A percentile compares a stretch with the other conserved stretches of the same genome.
Evolutionary conservation across 495 filamentous ascomycete species (phyloP).

Genomic region (Patellaria atrata): DNA sequence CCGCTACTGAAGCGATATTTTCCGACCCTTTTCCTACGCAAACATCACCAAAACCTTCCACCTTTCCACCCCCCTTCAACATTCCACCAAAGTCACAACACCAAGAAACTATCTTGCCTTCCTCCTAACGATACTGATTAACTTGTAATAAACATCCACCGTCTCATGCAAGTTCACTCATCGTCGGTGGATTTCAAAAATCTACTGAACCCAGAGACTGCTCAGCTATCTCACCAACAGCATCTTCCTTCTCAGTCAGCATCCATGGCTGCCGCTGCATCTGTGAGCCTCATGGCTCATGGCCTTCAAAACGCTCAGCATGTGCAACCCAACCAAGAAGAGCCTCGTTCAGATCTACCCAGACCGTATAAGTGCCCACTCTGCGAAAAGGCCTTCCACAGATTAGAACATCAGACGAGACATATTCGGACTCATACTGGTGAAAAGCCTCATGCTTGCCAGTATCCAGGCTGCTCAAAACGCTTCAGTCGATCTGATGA

Average conservation of each 20-base stretch:
- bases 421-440: constrained; percentile 97
- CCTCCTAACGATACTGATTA: too few relatives aligned
- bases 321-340: constrained; percentile 34
- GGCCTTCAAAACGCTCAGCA: constrained; percentile 52
- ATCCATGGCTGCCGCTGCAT: constrained; percentile 48
- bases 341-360: constrained; percentile 60
- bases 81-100: too few relatives aligned
- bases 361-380: constrained; percentile 96
- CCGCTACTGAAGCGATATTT: too few relatives aligned
- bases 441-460: constrained; percentile 94
- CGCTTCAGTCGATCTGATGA: constrained; percentile 96
- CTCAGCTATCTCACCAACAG: constrained; percentile 5
- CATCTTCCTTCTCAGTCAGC: constrained; percentile 1
- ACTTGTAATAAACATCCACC: too few relatives aligned
- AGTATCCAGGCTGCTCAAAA: constrained; percentile 90
- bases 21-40: too few relatives aligned
- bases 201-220: constrained; percentile 18
- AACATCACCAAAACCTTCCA: too few relatives aligned
- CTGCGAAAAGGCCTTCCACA: constrained; percentile 98
- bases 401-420: constrained; percentile 92
- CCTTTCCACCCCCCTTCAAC: too few relatives aligned
- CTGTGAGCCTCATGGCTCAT: constrained; percentile 50
- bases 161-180: constrained; percentile 19
- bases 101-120: too few relatives aligned
- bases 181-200: constrained; percentile 18